These are phyloP conservation scores for Gracilaria domingensis DNA, from an alignment of 23 red algal genomes.

Conservation along the genomic window DNA sequence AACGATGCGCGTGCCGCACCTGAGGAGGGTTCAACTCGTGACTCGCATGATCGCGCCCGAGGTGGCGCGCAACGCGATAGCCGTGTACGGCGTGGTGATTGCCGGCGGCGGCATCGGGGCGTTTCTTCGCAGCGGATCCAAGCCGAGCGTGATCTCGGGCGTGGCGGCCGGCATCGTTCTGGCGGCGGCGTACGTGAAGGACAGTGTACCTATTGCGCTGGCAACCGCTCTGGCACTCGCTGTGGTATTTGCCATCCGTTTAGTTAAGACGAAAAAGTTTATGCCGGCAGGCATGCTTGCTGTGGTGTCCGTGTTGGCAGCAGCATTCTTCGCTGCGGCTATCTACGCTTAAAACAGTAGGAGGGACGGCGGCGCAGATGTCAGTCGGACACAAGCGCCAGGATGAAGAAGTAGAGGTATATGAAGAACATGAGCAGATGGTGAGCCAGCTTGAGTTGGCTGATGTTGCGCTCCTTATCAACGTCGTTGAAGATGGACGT, in stretches of 20 bases:
- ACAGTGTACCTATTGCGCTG: constrained; percentile 73
- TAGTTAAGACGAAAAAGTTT: constrained; percentile 89
- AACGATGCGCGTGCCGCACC: background rate
- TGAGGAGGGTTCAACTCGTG: background rate
- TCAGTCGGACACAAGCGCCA: constrained; percentile 45
- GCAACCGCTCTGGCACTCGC: constrained; percentile 68
- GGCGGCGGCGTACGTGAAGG: constrained; percentile 67
- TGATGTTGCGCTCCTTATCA: constrained; percentile 54
- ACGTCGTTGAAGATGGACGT: constrained; percentile 90
- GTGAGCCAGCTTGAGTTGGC: constrained; percentile 82
- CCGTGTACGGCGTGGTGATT: constrained; percentile 79
- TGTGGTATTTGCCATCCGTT: constrained; percentile 83
- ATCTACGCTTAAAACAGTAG: constrained; percentile 39
- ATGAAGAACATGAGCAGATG: constrained; percentile 92
- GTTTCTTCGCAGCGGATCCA: constrained; percentile 67
- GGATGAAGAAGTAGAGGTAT: constrained; percentile 85
- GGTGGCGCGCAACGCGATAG: constrained; percentile 44
- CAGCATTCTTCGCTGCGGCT: constrained; percentile 70
- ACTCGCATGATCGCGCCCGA: constrained; percentile 46
- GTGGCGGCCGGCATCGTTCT: constrained; percentile 74
- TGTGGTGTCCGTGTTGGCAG: constrained; percentile 71
- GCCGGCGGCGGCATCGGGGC: constrained; percentile 82
- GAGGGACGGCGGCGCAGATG: background rate
- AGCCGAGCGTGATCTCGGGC: constrained; percentile 66
- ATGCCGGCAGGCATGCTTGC: constrained; percentile 88